Conservation (phyloP, 2,329 filamentous ascomycete genomes). For the Aspergillus novofumigatus region DNA sequence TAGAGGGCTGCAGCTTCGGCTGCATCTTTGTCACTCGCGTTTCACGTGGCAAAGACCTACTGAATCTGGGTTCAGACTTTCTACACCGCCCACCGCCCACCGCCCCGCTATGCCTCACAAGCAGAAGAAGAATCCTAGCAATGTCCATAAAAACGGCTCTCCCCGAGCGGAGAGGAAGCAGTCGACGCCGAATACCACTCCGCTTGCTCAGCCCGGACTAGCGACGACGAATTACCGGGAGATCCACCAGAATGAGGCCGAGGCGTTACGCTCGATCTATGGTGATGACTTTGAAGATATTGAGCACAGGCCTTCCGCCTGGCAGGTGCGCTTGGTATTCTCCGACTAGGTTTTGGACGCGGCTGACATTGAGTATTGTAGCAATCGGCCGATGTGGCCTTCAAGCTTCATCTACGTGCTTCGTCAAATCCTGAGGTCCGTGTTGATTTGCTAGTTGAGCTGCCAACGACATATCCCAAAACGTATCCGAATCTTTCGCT, state of each 20-base stretch:
- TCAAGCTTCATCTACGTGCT: constrained; percentile 74
- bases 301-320: constrained; percentile 66
- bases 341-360: constrained; percentile 6
- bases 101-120: constrained; percentile 44
- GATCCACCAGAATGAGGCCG: constrained; percentile 80
- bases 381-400: constrained; percentile 74
- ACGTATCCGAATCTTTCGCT: constrained; percentile 69
- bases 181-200: constrained; percentile 26
- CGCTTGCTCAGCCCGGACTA: constrained; percentile 29
- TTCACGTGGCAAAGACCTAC: constrained; percentile 26
- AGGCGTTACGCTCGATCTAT: constrained; percentile 83
- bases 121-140: constrained; percentile 39
- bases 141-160: constrained; percentile 30
- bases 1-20: constrained; percentile 43
- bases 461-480: constrained; percentile 90
- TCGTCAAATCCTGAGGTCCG: constrained; percentile 68
- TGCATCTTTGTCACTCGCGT: constrained; percentile 34
- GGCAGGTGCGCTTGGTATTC: constrained; percentile 63
- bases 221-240: constrained; percentile 66
- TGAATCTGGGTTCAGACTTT: constrained; percentile 23
- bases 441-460: constrained; percentile 68
- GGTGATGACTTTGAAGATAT: constrained; percentile 80
- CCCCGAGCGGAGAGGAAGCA: constrained; percentile 35
- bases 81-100: constrained; percentile 31
- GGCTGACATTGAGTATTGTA: constrained; percentile 29